phyloP scores from a whole-genome alignment of 768 basidiomycete genomes.

The Auricularia heimuer region DNA sequence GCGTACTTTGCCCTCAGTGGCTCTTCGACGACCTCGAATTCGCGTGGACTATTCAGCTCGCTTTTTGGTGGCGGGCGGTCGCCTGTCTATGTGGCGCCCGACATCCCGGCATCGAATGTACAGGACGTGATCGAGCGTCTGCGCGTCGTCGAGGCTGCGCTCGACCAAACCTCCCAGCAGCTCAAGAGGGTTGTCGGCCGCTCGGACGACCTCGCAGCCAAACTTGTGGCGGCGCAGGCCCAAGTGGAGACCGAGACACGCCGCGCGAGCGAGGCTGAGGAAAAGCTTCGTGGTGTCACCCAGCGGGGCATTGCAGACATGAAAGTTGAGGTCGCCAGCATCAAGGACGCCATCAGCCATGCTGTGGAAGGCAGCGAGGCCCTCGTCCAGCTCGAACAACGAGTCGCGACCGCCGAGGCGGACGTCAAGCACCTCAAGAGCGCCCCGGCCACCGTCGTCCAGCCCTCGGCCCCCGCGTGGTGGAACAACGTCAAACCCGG shows the following conservation, averaged over 20 bases:
- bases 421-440: slow-evolving; percentile 3
- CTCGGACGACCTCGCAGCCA: slow-evolving; percentile 4
- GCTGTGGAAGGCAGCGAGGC: slow-evolving; percentile 26
- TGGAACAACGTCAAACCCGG: slow-evolving; percentile 41
- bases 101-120: slow-evolving; percentile 52
- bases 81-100: slow-evolving; percentile 41
- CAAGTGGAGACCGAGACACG: slow-evolving; percentile 45
- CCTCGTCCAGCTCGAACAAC: slow-evolving; percentile 19
- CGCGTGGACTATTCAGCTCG: slow-evolving; percentile 1
- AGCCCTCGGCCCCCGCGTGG: slow-evolving; percentile 34
- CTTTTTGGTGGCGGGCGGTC: slow-evolving; percentile 15
- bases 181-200: background rate
- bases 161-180: slow-evolving; percentile 42
- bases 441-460: slow-evolving; percentile 25
- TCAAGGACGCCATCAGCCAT: slow-evolving; percentile 15
- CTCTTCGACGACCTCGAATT: background rate
- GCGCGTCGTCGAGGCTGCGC: slow-evolving; percentile 49
- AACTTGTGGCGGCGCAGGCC: slow-evolving; percentile 19
- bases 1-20: background rate
- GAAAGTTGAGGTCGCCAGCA: slow-evolving; percentile 44
- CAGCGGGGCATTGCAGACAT: slow-evolving; percentile 38
- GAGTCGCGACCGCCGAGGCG: slow-evolving; percentile 10
- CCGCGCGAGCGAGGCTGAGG: slow-evolving; percentile 44
- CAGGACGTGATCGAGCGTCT: slow-evolving; percentile 56
- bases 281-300: slow-evolving; percentile 33